phyloP scores from a whole-genome alignment of 768 basidiomycete genomes.

The Cantharellus cinnabarinus region DNA sequence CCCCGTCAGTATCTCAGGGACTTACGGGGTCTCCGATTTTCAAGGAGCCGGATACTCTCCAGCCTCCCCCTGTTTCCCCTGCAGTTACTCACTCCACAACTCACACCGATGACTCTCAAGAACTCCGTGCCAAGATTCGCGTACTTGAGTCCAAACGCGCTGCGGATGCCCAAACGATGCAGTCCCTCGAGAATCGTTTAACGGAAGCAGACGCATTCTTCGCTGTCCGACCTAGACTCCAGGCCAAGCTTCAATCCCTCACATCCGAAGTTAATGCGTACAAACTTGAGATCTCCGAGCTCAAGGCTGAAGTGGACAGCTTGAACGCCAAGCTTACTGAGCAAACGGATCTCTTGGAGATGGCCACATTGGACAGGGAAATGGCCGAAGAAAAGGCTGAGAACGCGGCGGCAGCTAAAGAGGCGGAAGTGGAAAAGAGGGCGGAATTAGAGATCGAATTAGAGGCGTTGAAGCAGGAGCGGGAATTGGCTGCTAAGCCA shows the following conservation, averaged over 20 bases:
- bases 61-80: too few species aligned
- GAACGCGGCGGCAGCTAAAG: slow-evolving; percentile 52
- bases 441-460: slow-evolving; percentile 72
- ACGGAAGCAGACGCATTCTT: slow-evolving; percentile 70
- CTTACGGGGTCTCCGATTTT: not conserved
- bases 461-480: slow-evolving; percentile 38
- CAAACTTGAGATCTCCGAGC: slow-evolving; percentile 56
- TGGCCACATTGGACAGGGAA: slow-evolving; percentile 89
- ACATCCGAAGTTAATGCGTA: slow-evolving; percentile 62
- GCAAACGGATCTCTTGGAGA: slow-evolving; percentile 77
- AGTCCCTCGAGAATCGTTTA: slow-evolving; percentile 68
- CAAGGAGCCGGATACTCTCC: too few species aligned
- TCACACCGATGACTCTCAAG: slow-evolving; percentile 35
- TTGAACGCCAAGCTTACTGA: slow-evolving; percentile 57
- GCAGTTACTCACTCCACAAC: not conserved
- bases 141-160: slow-evolving; percentile 71
- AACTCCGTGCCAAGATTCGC: slow-evolving; percentile 62
- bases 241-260: slow-evolving; percentile 64
- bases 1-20: slow-evolving; percentile 20
- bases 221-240: slow-evolving; percentile 70
- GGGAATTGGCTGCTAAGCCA: slow-evolving; percentile 16
- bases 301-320: slow-evolving; percentile 45
- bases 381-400: slow-evolving; percentile 89
- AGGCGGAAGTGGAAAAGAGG: slow-evolving; percentile 55
- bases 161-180: slow-evolving; percentile 68